Evolutionary conservation across 1,139 yeast species (phyloP), one percentile per base, ranked within the genome.

Genomic region (Wickerhamomyces sp.): DNA sequence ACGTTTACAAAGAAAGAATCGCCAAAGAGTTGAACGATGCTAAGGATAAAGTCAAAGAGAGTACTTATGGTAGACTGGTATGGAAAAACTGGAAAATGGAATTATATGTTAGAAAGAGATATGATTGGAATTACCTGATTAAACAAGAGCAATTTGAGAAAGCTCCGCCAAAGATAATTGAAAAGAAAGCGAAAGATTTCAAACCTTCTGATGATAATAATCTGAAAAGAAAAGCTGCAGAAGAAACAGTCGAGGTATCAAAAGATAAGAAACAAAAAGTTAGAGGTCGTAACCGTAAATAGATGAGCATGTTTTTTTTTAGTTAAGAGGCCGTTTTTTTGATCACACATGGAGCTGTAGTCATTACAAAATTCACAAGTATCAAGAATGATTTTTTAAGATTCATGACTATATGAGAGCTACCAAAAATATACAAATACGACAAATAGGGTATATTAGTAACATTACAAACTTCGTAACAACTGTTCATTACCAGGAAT

Each of bases 31-130:
- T 91, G 40, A 55, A 67, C 23, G 67, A 65, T n/a, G 73, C 78
- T 30, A 72, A 80, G 23, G 79, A 75, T 22, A 70, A 72, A 45
- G 83, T 91, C 26, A 88, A 91, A 61, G 86, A 81, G 44, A 83
- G 95, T 55, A 73, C 68, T 17, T 91, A 91, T 53, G 98, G 98
- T 30, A 76, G 83, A 55, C 72, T 79, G 47, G 97, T 91, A 2
- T 91, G 97, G 97, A 85, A 84, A 54, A 91, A 89, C 57, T 91
- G 97, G 97, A 62, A 73, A 22, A 73, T 88, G 80, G 96, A 87
- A 54, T 61, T 78, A 48, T 86, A 78, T 52, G 58, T 66, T 11
- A 72, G 96, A 55, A 80, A 80, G 59, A 77, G 82, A 56, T 75
- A 68, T 53, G 95, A 87, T 52, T 88, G 96, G 96, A 85, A 83